phyloP scores from a whole-genome alignment of 352 stramenopile species.

The Pythium phragmiticola region DNA sequence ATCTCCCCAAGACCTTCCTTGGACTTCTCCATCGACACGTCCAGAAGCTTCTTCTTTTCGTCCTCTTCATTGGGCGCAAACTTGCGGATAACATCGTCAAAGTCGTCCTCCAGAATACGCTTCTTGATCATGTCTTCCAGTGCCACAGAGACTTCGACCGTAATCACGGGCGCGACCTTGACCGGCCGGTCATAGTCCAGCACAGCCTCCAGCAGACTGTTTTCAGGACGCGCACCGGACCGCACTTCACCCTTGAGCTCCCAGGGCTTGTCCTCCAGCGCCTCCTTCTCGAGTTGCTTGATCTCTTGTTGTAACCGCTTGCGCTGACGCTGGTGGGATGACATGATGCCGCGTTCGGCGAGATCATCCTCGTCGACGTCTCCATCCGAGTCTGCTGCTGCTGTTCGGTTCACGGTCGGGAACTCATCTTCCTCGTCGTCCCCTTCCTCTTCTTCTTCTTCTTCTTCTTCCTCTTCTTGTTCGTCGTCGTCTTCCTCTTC shows the following conservation, averaged over 20 bases:
- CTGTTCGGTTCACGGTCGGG: slow-evolving; percentile 43
- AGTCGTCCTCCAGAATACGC: slow-evolving; percentile 94
- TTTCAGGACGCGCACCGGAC: slow-evolving; percentile 82
- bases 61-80: slow-evolving; percentile 74
- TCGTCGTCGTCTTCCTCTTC: slow-evolving; percentile 46
- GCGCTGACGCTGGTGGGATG: slow-evolving; percentile 69
- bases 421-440: slow-evolving; percentile 48
- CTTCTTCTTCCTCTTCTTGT: slow-evolving; percentile 30
- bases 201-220: slow-evolving; percentile 92
- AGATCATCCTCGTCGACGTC: slow-evolving; percentile 63
- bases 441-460: slow-evolving; percentile 36
- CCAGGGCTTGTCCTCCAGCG: slow-evolving; percentile 93
- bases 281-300: slow-evolving; percentile 81
- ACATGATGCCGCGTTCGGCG: slow-evolving; percentile 80
- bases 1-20: slow-evolving; percentile 92
- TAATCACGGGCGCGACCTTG: slow-evolving; percentile 92
- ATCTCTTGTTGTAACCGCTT: slow-evolving; percentile 81
- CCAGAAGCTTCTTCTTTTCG: slow-evolving; percentile 85
- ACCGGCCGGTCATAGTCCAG: slow-evolving; percentile 92
- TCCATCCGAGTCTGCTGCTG: slow-evolving; percentile 7
- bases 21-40: slow-evolving; percentile 93
- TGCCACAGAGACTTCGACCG: slow-evolving; percentile 88
- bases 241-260: slow-evolving; percentile 91
- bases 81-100: slow-evolving; percentile 93
- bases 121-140: slow-evolving; percentile 95